Conservation (phyloP, 495 filamentous ascomycete genomes). For the Hypomontagnella monticulosa region DNA sequence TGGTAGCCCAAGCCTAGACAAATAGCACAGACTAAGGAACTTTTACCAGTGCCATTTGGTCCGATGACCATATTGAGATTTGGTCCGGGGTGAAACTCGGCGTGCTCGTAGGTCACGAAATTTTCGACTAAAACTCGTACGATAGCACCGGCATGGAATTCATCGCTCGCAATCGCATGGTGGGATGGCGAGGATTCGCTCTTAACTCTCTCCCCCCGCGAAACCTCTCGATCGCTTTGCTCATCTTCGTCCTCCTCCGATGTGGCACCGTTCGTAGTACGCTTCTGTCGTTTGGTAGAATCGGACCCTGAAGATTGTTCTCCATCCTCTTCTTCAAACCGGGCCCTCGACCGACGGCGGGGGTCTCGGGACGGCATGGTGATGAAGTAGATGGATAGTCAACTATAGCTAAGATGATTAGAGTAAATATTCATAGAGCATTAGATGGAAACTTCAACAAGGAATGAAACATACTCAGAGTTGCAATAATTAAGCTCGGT, state of each 20-base stretch:
- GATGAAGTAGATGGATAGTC: conserved; percentile 5
- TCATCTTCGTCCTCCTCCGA: conserved; percentile 28
- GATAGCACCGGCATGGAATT: conserved; percentile 84
- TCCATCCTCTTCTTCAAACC: conserved; percentile 51
- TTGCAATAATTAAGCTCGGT: too few relatives aligned
- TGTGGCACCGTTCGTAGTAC: conserved; percentile 8
- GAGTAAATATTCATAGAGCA: background rate
- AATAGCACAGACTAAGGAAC: conserved; percentile 96
- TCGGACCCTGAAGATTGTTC: conserved; percentile 41
- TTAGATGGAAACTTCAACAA: background rate
- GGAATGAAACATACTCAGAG: background rate
- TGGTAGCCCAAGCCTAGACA: conserved; percentile 91
- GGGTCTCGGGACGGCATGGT: conserved; percentile 37
- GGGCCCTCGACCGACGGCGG: conserved; percentile 47
- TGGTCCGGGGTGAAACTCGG: conserved; percentile 88
- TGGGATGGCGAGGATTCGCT: conserved; percentile 12
- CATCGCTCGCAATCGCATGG: conserved; percentile 19
- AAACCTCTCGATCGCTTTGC: background rate
- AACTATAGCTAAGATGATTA: conserved; percentile 8
- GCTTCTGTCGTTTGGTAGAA: conserved; percentile 39
- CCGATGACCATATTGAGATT: conserved; percentile 99
- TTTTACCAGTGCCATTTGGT: conserved; percentile 97
- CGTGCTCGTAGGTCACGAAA: conserved; percentile 94
- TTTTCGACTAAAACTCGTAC: conserved; percentile 86
- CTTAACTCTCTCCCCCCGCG: conserved; percentile 24